Conservation (phyloP, 176 grass and related monocot species). For the Oryza glaberrima region DNA sequence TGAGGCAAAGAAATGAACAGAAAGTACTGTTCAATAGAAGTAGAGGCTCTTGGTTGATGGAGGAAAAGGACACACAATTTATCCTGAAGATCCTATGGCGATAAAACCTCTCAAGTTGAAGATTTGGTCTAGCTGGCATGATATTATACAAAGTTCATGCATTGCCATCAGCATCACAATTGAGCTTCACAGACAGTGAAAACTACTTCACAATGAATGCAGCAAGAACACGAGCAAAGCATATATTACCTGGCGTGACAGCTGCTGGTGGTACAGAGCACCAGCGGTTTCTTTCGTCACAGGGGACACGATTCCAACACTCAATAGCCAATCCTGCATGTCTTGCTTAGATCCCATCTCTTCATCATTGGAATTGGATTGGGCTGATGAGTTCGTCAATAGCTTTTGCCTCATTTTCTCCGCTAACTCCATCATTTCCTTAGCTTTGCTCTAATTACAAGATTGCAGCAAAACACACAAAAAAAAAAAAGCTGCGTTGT, state of each 20-base stretch:
- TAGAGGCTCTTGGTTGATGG: background rate
- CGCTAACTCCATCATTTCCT: constrained; percentile 98
- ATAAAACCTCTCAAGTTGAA: background rate
- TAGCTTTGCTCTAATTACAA: constrained; percentile 86
- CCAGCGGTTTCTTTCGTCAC: constrained; percentile 99
- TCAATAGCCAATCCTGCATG: constrained; percentile 98
- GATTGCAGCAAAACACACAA: background rate
- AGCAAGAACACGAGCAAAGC: constrained; percentile 20
- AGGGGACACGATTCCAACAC: constrained; percentile 84
- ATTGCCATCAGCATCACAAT: constrained; percentile 2
- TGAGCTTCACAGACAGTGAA: background rate
- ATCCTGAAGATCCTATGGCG: background rate
- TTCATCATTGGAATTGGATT: constrained; percentile 80
- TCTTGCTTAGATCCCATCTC: constrained; percentile 98
- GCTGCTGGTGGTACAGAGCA: constrained; percentile 94
- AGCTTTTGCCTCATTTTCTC: constrained; percentile 96
- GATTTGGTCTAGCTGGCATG: background rate
- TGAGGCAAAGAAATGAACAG: constrained; percentile 18
- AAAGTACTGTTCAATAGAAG: background rate
- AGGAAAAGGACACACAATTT: background rate
- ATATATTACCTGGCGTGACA: constrained; percentile 77
- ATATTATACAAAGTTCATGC: background rate
- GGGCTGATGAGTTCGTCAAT: constrained; percentile 58
- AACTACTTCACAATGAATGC: background rate
- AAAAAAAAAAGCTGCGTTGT: constrained; percentile 12